Evolutionary conservation across 2,329 filamentous ascomycete species (phyloP), one percentile per base, ranked within the genome.

Genomic region (Bertia moriformis): DNA sequence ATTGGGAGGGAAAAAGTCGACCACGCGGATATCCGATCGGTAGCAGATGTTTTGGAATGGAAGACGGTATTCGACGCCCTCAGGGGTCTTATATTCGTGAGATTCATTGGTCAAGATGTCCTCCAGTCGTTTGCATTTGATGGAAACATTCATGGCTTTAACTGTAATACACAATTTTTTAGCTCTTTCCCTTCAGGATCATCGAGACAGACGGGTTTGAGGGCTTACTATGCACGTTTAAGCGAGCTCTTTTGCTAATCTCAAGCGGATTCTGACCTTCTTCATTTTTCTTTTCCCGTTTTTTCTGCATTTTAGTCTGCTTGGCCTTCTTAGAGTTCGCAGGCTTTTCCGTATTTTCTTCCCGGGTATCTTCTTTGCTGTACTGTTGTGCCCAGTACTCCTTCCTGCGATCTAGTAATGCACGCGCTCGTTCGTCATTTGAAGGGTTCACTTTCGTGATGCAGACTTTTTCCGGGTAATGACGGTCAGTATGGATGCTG

Each of bases 401-500:
- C 32, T 35, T 35, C 17, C 32, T 10, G 10, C 32, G 32, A 12
- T 18, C 7, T 10, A 12, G 7, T 18, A 35, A 13, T 58, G 55
- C 4, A 70, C 63, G 0, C 51, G 47, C 20, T 65, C 56, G 5
- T 55, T 56, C 0, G 44, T 45, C 2, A 43, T 44, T 17, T 71
- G 56, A 24, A 83, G 48, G 7, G 68, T 53, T 10, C 7, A 35
- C 17, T 18, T 7, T 10, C 12, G 58, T 57, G n/a, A 89, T 62
- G 32, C 72, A 64, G n/a, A 85, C 49, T 46, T 71, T 77, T 4
- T 61, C 48, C 2, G 62, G 61, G 45, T 58, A 5, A 45, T 44
- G 7, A 10, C 57, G 57, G 47, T 91, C 83, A 39, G 67, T 65
- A 46, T 80, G 76, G 17, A 94, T 55, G 39, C 65, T 73, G 2